Evolutionary conservation across 2,329 filamentous ascomycete genomes (phyloP).

Genomic region (Fusarium drepaniforme): DNA sequence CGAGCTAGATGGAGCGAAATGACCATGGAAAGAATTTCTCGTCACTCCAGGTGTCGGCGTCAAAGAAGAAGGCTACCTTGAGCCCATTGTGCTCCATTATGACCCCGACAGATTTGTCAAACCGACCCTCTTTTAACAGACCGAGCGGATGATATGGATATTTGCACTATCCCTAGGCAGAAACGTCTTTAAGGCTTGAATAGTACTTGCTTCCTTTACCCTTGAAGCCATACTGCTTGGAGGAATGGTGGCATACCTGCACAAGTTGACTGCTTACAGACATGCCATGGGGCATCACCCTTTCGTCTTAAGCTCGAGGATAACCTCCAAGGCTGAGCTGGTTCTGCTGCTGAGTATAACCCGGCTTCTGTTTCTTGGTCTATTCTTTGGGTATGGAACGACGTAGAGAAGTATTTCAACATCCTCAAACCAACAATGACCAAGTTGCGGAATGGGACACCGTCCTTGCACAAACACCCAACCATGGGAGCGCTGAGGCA

Average conservation of each 20-base stretch:
- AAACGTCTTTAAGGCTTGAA: no score
- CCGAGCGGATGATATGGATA: no score
- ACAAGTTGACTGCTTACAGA: background rate
- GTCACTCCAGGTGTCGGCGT: background rate
- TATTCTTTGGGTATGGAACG: background rate
- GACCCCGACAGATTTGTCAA: background rate
- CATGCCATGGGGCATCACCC: background rate
- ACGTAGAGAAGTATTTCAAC: background rate
- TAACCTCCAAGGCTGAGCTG: background rate
- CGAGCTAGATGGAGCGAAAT: background rate
- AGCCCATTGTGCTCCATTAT: background rate
- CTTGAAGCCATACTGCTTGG: background rate
- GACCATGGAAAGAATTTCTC: background rate
- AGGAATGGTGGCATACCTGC: background rate
- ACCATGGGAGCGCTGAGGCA: background rate
- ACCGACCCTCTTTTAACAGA: no score
- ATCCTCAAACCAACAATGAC: background rate
- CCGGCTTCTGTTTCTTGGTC: background rate
- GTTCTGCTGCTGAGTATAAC: background rate
- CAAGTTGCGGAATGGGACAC: background rate
- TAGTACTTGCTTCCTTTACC: no score
- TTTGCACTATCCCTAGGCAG: no score
- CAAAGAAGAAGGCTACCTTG: conserved; percentile 5
- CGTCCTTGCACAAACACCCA: background rate
- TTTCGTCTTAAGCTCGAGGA: background rate